Percentiles rank a stretch among this genome's conserved stretches.
Conservation (phyloP, 75 land plant species). For the Pinus albicaulis region DNA sequence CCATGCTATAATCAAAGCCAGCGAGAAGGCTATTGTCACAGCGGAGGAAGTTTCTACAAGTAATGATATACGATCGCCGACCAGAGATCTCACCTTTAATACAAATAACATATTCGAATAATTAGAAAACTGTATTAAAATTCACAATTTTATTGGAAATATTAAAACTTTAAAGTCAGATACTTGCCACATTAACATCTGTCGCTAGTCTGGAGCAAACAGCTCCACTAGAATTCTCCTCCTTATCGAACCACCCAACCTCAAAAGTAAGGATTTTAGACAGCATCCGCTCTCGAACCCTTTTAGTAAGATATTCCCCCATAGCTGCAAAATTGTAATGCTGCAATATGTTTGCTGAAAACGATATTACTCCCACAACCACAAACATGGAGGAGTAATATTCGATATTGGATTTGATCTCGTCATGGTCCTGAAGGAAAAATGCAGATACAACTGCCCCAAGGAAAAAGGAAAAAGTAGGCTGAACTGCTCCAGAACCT, state of each 20-base stretch:
- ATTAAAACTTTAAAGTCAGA: neutral
- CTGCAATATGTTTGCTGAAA: constrained; percentile 44
- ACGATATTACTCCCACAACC: constrained; percentile 25
- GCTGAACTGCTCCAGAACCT: constrained; percentile 59
- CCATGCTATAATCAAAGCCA: constrained; percentile 73
- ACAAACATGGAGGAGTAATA: constrained; percentile 35
- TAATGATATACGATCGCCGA: constrained; percentile 69
- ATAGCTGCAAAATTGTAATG: constrained; percentile 68
- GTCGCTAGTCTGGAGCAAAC: constrained; percentile 57
- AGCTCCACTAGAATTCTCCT: constrained; percentile 65
- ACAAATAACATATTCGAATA: neutral
- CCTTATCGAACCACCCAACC: constrained; percentile 82
- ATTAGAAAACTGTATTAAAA: neutral
- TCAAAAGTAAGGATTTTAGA: constrained; percentile 59
- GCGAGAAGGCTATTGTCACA: constrained; percentile 45
- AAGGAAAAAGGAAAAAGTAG: constrained; percentile 44
- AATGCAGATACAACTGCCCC: constrained; percentile 50
- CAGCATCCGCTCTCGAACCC: constrained; percentile 62
- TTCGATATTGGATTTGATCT: constrained; percentile 25
- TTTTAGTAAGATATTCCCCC: constrained; percentile 68
- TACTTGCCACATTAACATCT: constrained; percentile 63
- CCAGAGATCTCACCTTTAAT: constrained; percentile 62
- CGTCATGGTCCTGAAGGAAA: constrained; percentile 32
- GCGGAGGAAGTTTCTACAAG: constrained; percentile 66
- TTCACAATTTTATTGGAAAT: neutral